Percentiles rank a stretch among this genome's conserved stretches.
Evolutionary conservation across 1,284 basidiomycete species (phyloP).

Genomic region (Trametes hirsuta): DNA sequence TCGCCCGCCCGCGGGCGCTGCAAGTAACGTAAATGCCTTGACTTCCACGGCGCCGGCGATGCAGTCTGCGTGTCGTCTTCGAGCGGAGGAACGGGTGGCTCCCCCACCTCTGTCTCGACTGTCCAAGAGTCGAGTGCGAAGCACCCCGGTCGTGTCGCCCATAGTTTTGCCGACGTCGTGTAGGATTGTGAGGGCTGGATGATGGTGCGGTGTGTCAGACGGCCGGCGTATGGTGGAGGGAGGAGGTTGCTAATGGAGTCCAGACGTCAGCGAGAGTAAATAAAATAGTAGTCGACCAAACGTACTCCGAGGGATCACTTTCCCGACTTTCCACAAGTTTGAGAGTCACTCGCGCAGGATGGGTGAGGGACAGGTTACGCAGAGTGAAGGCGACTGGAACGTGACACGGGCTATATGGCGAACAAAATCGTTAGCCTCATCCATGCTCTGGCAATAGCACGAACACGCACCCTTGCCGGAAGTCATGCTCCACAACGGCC

Average conservation of each 20-base stretch:
- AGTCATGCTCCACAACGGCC: constrained; percentile 59
- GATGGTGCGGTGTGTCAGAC: constrained; percentile 58
- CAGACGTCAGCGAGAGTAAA: not conserved
- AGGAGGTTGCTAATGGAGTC: constrained; percentile 41
- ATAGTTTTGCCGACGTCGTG: constrained; percentile 52
- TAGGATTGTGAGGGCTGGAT: constrained; percentile 52
- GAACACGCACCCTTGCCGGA: constrained; percentile 60
- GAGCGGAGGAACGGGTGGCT: constrained; percentile 23
- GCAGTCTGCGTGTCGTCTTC: constrained; percentile 2
- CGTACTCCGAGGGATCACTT: constrained; percentile 18
- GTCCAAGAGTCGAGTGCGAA: constrained; percentile 68
- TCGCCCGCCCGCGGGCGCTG: constrained; percentile 48
- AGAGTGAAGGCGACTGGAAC: constrained; percentile 61
- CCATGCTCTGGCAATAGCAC: not conserved
- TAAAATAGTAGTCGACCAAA: not conserved
- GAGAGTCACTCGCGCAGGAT: constrained; percentile 56
- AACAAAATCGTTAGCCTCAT: not conserved
- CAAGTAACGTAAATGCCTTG: constrained; percentile 50
- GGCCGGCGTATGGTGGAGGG: constrained; percentile 60
- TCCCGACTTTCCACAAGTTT: constrained; percentile 42
- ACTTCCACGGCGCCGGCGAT: constrained; percentile 29
- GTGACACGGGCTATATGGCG: constrained; percentile 52
- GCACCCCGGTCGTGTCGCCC: constrained; percentile 64
- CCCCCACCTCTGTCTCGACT: constrained; percentile 64
- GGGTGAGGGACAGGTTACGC: constrained; percentile 71